Evolutionary conservation across 306 rosid species (phyloP), one percentile per base, ranked within the genome.

Genomic region (Parietaria judaica): DNA sequence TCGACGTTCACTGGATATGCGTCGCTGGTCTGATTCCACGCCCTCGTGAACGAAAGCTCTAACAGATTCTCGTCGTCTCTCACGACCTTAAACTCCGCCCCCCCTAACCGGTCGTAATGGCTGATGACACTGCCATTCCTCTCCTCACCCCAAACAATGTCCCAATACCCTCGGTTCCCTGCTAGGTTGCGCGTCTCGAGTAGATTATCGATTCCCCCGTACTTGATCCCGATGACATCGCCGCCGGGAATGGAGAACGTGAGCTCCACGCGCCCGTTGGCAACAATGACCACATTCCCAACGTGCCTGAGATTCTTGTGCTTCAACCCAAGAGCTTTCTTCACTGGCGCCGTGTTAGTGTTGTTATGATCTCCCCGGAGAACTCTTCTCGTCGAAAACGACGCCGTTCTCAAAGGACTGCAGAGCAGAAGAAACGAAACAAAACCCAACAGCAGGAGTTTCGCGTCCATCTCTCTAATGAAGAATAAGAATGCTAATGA

Each of bases 161-260:
- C 94, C 54, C 80, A 71, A 67, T 73, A 86, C 95, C 96, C 97
- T 80, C 97, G 85, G 51, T 91, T 58, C 0, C 34, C 0, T 11
- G 12, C 17, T 0, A 15, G 7, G 44, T 74, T 78, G 0, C 10
- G 11, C 14, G 41, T 0, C 1, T 78, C 82, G 34, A 90, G 86
- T 14, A 87, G 5, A 72, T 83, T 83, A 0, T 68, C 51, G 39
- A 70, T 66, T 52, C 89, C 87, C 12, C 58, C 56, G 59, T 76
- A 81, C 14, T 76, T 77, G 65, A 85, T 70, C 60, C 78, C 86
- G 36, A 64, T 5, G 6, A 87, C 64, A 49, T 85, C 58, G 8
- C 97, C 97, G 6, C 44, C 71, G 0, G 96, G 97, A 2, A 9
- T 69, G 35, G 95, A 66, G 16, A 87, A 61, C 14, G 50, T 74